phyloP scores from a whole-genome alignment of 2,329 filamentous ascomycete species.

The Trichophyton simii region DNA sequence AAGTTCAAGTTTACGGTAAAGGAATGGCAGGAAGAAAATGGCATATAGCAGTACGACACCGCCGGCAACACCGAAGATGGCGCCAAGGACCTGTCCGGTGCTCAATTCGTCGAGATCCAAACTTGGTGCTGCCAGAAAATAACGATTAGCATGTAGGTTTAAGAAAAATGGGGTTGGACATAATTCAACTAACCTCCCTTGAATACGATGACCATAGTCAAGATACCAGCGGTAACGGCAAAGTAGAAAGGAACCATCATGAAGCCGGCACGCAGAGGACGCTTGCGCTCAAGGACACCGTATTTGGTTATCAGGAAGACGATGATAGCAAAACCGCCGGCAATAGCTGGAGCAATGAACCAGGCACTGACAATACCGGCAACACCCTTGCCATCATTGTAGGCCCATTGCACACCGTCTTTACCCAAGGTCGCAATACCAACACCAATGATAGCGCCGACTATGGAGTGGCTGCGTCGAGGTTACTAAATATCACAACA shows the following conservation, averaged over 20 bases:
- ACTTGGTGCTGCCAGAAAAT: conserved; percentile 2
- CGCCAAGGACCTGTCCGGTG: conserved; percentile 18
- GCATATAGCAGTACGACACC: conserved; percentile 22
- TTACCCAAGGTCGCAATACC: conserved; percentile 20
- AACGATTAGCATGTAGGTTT: neutral
- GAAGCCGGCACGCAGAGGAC: conserved; percentile 40
- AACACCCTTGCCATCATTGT: conserved; percentile 31
- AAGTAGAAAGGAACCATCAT: conserved; percentile 39
- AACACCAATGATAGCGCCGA: conserved; percentile 27
- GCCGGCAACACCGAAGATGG: conserved; percentile 24
- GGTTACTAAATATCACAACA: neutral
- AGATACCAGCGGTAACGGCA: conserved; percentile 36
- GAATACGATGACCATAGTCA: conserved; percentile 46
- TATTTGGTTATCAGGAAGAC: conserved; percentile 41
- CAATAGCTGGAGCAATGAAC: conserved; percentile 39
- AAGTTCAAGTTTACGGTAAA: conserved; percentile 24
- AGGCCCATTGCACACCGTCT: conserved; percentile 29
- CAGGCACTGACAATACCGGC: conserved; percentile 39
- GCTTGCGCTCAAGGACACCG: conserved; percentile 37
- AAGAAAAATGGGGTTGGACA: conserved; percentile 18
- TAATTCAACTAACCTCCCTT: conserved; percentile 24
- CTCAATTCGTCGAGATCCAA: conserved; percentile 21
- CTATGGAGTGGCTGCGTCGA: conserved; percentile 22
- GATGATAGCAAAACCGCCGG: conserved; percentile 36
- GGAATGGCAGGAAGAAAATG: conserved; percentile 28